A percentile compares a stretch with the other conserved stretches of the same genome.
These are phyloP conservation scores for Geotrichum siamense DNA, from an alignment of 1,139 yeast species.

Conservation along the genomic window DNA sequence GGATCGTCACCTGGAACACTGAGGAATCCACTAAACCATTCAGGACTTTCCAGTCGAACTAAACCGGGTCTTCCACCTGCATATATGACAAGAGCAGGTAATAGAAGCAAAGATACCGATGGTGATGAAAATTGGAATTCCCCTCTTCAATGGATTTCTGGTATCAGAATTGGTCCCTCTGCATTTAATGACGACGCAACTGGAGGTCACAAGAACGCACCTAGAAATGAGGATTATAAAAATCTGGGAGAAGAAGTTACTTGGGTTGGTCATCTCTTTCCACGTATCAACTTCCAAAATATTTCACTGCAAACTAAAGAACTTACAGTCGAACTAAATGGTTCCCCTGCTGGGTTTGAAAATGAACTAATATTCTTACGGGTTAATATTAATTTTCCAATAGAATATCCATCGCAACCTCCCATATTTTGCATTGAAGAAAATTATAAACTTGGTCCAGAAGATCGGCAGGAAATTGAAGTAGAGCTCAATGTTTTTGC, in stretches of 20 bases:
- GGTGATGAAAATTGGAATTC: constrained; percentile 15
- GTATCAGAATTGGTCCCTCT: constrained; percentile 67
- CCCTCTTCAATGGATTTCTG: constrained; percentile 89
- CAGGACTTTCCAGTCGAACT: constrained; percentile 11
- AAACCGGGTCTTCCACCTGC: constrained; percentile 14
- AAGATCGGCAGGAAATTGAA: constrained; percentile 45
- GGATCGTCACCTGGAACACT: constrained; percentile 15
- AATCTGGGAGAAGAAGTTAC: constrained; percentile 90
- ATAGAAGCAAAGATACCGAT: constrained; percentile 23
- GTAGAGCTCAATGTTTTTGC: constrained; percentile 51
- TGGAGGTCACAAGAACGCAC: constrained; percentile 23
- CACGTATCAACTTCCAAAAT: constrained; percentile 76
- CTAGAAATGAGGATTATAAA: constrained; percentile 42
- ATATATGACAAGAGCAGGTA: constrained; percentile 17
- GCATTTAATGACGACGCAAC: constrained; percentile 34
- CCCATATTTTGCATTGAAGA: constrained; percentile 70
- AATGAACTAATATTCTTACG: constrained; percentile 64
- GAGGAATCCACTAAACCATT: constrained; percentile 7
- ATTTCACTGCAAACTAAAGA: constrained; percentile 84
- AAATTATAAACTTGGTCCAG: constrained; percentile 54
- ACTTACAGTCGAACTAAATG: constrained; percentile 64
- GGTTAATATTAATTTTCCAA: constrained; percentile 60
- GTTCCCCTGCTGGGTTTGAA: constrained; percentile 46
- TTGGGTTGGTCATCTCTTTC: constrained; percentile 82
- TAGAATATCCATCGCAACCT: constrained; percentile 56